Evolutionary conservation across 2,329 filamentous ascomycete species (phyloP).

Genomic region (Aspergillus viridinutans): DNA sequence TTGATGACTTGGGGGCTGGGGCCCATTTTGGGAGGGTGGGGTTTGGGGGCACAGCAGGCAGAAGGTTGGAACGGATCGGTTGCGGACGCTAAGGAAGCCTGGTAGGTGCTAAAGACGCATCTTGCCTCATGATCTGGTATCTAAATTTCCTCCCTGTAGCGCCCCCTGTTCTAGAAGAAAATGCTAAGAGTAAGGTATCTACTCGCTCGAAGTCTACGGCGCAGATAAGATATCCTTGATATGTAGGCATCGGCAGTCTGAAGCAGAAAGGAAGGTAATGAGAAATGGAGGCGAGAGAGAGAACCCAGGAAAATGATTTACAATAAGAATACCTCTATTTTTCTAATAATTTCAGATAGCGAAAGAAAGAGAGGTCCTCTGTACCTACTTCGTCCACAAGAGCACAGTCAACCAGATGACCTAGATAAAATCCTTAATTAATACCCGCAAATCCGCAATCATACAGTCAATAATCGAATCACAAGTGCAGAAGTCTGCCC

Average conservation of each 20-base stretch:
- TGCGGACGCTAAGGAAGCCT: slow-evolving; percentile 7
- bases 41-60: not conserved
- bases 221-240: not conserved
- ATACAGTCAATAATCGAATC: too few species aligned
- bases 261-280: too few species aligned
- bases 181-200: not conserved
- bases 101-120: not conserved
- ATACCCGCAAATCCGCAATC: not conserved
- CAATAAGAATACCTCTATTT: not conserved
- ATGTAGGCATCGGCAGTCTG: not conserved
- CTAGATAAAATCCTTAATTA: not conserved
- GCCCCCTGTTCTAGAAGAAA: slow-evolving; percentile 10
- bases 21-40: too few species aligned
- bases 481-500: not conserved
- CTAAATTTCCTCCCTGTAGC: not conserved
- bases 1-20: not conserved
- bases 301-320: not conserved
- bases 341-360: not conserved
- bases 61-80: slow-evolving; percentile 1
- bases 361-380: not conserved
- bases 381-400: too few species aligned
- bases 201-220: not conserved
- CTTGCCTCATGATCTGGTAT: not conserved
- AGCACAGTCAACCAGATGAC: not conserved
- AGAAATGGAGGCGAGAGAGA: not conserved